A percentile compares a stretch with the other conserved stretches of the same genome.
These are phyloP conservation scores for Apiotrichum montevideense DNA, from an alignment of 1,284 basidiomycete genomes.

Conservation along the genomic window DNA sequence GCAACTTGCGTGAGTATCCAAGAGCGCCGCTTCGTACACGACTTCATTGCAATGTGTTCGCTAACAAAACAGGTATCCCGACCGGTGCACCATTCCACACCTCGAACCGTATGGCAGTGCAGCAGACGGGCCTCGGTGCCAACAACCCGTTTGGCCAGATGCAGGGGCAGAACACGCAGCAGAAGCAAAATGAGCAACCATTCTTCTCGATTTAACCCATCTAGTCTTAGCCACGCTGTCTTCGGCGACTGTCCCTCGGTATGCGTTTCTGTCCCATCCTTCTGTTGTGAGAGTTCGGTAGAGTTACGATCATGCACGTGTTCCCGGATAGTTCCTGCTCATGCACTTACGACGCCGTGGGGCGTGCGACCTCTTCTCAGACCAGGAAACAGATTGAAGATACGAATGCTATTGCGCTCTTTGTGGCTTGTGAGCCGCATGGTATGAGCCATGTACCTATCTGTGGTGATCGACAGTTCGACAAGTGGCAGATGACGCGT, in stretches of 20 bases:
- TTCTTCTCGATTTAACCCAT: constrained; percentile 67
- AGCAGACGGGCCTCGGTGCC: constrained; percentile 54
- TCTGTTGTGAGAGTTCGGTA: constrained; percentile 1
- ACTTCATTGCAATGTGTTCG: background rate
- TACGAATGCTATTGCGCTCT: too few relatives aligned
- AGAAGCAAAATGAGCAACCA: constrained; percentile 59
- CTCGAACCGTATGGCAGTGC: constrained; percentile 54
- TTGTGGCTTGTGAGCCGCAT: too few relatives aligned
- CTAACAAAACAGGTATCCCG: constrained; percentile 55
- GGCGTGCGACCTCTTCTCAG: too few relatives aligned
- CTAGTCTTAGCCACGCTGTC: too few relatives aligned
- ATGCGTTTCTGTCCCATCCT: background rate
- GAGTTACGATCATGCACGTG: constrained; percentile 4
- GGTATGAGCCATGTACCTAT: too few relatives aligned
- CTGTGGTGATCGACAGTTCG: too few relatives aligned
- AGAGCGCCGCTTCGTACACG: too few relatives aligned
- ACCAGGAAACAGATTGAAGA: too few relatives aligned
- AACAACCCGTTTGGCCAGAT: constrained; percentile 66
- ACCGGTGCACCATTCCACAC: constrained; percentile 52
- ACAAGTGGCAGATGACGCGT: too few relatives aligned
- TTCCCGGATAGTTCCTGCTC: background rate
- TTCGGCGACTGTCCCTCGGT: too few relatives aligned
- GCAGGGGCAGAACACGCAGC: constrained; percentile 21
- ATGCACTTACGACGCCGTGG: too few relatives aligned
- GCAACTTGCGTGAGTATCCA: constrained; percentile 58